Evolutionary conservation across 2,329 filamentous ascomycete species (phyloP), one percentile per base, ranked within the genome.

Genomic region (Plenodomus lindquistii): DNA sequence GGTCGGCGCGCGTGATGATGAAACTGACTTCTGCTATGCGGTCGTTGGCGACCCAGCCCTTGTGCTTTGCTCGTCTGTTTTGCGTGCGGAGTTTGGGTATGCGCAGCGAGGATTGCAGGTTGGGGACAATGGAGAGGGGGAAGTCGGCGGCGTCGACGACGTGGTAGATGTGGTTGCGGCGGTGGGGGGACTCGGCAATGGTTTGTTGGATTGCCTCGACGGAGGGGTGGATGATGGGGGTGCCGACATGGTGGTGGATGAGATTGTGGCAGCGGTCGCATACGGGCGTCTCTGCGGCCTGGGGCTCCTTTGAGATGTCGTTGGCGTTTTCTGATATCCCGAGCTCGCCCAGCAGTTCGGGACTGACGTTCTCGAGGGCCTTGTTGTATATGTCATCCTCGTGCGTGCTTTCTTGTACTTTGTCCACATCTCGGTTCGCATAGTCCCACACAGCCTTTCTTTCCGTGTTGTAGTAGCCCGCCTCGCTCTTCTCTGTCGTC

Each of bases 61-160:
- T 80, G 6, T 80, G 77, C 45, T 84, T 85, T 1, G 91, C 86
- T 42, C 93, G 84, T 41, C 93, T 85, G 66, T 97, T 97, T 52
- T 83, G 83, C 1, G 89, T 88, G 47, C 93, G 86, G 44, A 94
- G 78, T 7, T 86, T 85, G 51, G 89, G 86, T 9, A 91, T 77
- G 27, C 85, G 79, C 1, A 97, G 78, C 1, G 90, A 77, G 7
- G 82, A 77, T 51, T 88, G 83, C 9, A 99, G 82, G 37, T 85
- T 84, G 1, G 91, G 89, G 3, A 97, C 79, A 13, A 99, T 75
- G 1, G 94, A 97, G 83, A 99, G 89, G 17, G 94, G 94, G 57
- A 99, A 97, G 72, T 99, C 94, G 51, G 92, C 94, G 2, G 94
- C 93, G 66, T 99, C 94, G 18, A 99, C 77, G 20, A 99, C 81